Evolutionary conservation across 768 basidiomycete genomes (phyloP).

Genomic region (Pleurotus salmoneostramineus): DNA sequence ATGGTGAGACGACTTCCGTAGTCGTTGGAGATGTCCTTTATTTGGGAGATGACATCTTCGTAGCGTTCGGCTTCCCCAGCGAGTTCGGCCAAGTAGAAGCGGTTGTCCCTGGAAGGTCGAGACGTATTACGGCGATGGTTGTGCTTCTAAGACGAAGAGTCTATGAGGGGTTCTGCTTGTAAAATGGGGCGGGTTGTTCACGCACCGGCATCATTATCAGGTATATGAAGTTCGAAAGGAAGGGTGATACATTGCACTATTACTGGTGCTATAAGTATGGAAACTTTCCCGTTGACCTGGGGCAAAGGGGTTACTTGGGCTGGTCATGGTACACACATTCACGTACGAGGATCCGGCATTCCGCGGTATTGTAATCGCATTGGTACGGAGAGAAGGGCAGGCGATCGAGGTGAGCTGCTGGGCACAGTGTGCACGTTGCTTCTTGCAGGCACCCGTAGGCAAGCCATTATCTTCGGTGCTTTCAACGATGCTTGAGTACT

Average conservation of each 20-base stretch:
- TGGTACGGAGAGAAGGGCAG: background rate
- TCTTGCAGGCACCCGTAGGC: background rate
- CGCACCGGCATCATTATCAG: slow-evolving; percentile 3
- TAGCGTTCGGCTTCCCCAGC: slow-evolving; percentile 89
- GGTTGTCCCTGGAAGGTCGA: background rate
- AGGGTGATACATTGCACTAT: background rate
- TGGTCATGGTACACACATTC: background rate
- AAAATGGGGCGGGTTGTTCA: background rate
- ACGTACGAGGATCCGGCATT: background rate
- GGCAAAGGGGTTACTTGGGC: slow-evolving; percentile 4
- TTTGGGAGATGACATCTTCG: slow-evolving; percentile 76
- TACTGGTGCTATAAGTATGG: too few species aligned
- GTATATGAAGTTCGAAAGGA: background rate
- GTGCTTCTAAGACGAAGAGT: background rate
- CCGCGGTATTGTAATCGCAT: background rate
- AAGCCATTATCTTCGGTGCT: too few species aligned
- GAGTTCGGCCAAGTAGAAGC: slow-evolving; percentile 61
- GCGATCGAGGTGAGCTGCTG: background rate
- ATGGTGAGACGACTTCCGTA: slow-evolving; percentile 68
- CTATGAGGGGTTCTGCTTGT: background rate
- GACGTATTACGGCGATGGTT: background rate
- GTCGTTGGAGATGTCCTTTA: slow-evolving; percentile 69
- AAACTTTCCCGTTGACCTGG: background rate
- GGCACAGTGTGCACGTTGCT: background rate
- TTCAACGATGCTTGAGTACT: too few species aligned